phyloP scores from a whole-genome alignment of 805 yeast species.

The Scheffersomyces coipomensis region DNA sequence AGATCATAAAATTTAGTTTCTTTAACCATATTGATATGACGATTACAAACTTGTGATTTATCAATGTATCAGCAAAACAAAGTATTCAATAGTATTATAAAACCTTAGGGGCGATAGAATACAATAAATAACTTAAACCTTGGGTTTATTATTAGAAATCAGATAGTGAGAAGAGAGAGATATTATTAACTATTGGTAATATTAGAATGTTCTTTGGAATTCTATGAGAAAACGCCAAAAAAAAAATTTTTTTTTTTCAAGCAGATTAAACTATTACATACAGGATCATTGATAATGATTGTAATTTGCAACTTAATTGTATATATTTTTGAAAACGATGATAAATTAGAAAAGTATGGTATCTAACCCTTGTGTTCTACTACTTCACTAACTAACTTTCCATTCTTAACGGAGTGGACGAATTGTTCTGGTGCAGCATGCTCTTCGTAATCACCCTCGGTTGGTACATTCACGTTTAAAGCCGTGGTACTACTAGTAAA shows the following conservation, averaged over 20 bases:
- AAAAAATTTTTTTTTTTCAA: neutral
- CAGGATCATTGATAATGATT: no score
- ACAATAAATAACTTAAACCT: no score
- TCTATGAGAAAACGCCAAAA: neutral
- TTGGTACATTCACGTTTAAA: slow-evolving; percentile 81
- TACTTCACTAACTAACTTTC: slow-evolving; percentile 64
- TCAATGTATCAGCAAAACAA: no score
- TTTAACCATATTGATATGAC: slow-evolving; percentile 67
- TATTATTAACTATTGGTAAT: slow-evolving; percentile 1
- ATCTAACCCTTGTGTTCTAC: slow-evolving; percentile 80
- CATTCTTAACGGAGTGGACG: slow-evolving; percentile 63
- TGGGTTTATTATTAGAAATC: no score
- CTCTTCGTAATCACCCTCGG: slow-evolving; percentile 74
- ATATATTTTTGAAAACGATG: no score
- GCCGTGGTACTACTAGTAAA: slow-evolving; percentile 85
- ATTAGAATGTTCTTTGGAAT: slow-evolving; percentile 1
- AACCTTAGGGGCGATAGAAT: no score
- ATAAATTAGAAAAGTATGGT: no score
- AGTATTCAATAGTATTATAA: no score
- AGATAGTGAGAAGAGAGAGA: no score
- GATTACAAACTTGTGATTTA: no score
- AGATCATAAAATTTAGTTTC: slow-evolving; percentile 77
- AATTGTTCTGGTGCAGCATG: slow-evolving; percentile 90
- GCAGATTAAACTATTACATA: neutral
- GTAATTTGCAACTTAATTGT: no score